A percentile compares a stretch with the other conserved stretches of the same genome.
These are phyloP conservation scores for Neocucurbitaria cava DNA, from an alignment of 2,329 filamentous ascomycete species.

Conservation along the genomic window DNA sequence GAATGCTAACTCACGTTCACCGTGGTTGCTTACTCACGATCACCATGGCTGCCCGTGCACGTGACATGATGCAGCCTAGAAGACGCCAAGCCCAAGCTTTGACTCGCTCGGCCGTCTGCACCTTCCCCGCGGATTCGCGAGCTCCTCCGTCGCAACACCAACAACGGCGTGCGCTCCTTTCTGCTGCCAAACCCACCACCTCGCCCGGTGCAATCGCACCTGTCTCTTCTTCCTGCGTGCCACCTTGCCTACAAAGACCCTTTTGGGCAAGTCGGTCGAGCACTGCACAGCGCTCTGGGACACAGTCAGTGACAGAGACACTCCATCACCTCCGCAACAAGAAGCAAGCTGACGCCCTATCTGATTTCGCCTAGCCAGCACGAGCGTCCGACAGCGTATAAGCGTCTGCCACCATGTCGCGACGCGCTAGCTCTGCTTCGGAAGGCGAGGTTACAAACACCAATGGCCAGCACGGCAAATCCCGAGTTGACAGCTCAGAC, in stretches of 20 bases:
- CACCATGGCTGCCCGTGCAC: not conserved
- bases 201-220: slow-evolving; percentile 14
- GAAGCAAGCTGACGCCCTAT: slow-evolving; percentile 42
- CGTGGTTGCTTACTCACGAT: too few species aligned
- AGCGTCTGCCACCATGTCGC: slow-evolving; percentile 33
- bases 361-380: slow-evolving; percentile 15
- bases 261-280: slow-evolving; percentile 30
- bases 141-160: slow-evolving; percentile 13
- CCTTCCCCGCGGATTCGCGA: slow-evolving; percentile 17
- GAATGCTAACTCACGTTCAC: too few species aligned
- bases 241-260: slow-evolving; percentile 31
- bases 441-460: slow-evolving; percentile 46
- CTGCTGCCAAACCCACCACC: slow-evolving; percentile 8
- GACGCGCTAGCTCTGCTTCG: slow-evolving; percentile 36
- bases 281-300: slow-evolving; percentile 34
- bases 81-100: not conserved
- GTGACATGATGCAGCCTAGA: not conserved
- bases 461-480: slow-evolving; percentile 34
- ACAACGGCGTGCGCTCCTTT: slow-evolving; percentile 18
- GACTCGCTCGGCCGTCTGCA: slow-evolving; percentile 2
- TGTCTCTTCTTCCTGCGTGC: slow-evolving; percentile 30
- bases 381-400: slow-evolving; percentile 9
- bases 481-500: slow-evolving; percentile 44
- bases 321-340: slow-evolving; percentile 32
- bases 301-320: slow-evolving; percentile 48